These are phyloP conservation scores for Neonectria magnoliae DNA, from an alignment of 2,329 filamentous ascomycete genomes.

Conservation along the genomic window DNA sequence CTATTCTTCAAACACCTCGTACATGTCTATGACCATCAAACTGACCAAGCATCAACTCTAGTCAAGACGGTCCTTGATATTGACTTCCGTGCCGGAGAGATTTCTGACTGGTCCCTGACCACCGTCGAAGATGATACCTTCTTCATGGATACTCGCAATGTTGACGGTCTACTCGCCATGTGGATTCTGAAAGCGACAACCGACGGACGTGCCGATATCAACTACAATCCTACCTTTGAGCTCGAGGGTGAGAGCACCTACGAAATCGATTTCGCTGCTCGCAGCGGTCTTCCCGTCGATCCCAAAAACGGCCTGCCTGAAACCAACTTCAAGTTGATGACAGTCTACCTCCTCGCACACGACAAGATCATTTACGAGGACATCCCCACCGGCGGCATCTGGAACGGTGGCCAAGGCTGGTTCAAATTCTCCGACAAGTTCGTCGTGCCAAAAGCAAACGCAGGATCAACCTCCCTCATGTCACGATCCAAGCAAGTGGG, in stretches of 20 bases:
- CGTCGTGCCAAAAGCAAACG: neutral
- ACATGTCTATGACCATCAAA: neutral
- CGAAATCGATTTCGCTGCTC: neutral
- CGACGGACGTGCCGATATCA: neutral
- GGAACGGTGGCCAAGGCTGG: neutral
- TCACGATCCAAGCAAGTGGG: neutral
- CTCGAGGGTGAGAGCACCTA: neutral
- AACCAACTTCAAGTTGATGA: neutral
- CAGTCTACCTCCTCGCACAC: neutral
- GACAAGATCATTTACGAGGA: neutral
- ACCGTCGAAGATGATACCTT: neutral
- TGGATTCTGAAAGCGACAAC: neutral
- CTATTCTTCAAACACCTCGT: no score
- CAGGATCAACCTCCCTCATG: neutral
- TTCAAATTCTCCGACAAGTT: neutral
- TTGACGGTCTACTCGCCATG: neutral
- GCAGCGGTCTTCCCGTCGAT: neutral
- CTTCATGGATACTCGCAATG: neutral
- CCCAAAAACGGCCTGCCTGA: neutral
- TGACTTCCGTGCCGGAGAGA: neutral
- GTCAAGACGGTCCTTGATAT: neutral
- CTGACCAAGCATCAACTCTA: neutral
- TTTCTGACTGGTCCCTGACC: neutral
- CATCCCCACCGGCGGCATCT: neutral
- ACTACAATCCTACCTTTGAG: neutral